Evolutionary conservation across 1,139 yeast genomes (phyloP), one percentile per base, ranked within the genome.

Genomic region (Spathaspora jeffriesii): DNA sequence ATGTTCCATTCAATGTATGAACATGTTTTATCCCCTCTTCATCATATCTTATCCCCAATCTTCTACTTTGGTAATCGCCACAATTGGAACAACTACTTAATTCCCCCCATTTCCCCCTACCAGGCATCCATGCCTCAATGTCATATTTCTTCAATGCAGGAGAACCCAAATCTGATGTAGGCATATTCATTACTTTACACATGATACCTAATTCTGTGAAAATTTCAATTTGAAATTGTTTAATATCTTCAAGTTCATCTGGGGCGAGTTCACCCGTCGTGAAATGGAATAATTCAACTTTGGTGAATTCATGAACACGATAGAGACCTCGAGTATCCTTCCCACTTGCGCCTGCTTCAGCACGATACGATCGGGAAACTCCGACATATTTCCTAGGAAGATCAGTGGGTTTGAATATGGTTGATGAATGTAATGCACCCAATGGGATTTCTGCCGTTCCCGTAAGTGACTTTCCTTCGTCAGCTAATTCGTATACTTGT

Each of bases 241-340:
- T 92, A 99, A 93, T 93, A 67, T 87, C 82, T 67, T 93, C 97
- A 61, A 95, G 93, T 78, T 92, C 98, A 53, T 81, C 84, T 99
- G 98, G 93, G 6, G 98, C 92, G 65, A 92, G 90, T 68, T 92
- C 99, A 50, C 99, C 99, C 76, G 93, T 99, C 50, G 98, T 86
- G 61, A 93, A 71, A 57, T 88, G 88, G 66, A 92, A 93, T 73
- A 95, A 99, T 76, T 93, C 99, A 62, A 93, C 90, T 76, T 93
- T 93, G 74, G 95, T 99, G 64, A 93, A 93, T 49, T 96, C 96
- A 67, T 93, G 99, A 50, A 93, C 99, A 73, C 99, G 86, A 84
- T 93, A 93, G 59, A 95, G 92, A 73, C 99, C 99, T 99, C 99
- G 95, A 42, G 99, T 99, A 65, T 93, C 99, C 72, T 93, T 93